phyloP scores from a whole-genome alignment of 805 yeast genomes.

The Naumovozyma castellii region DNA sequence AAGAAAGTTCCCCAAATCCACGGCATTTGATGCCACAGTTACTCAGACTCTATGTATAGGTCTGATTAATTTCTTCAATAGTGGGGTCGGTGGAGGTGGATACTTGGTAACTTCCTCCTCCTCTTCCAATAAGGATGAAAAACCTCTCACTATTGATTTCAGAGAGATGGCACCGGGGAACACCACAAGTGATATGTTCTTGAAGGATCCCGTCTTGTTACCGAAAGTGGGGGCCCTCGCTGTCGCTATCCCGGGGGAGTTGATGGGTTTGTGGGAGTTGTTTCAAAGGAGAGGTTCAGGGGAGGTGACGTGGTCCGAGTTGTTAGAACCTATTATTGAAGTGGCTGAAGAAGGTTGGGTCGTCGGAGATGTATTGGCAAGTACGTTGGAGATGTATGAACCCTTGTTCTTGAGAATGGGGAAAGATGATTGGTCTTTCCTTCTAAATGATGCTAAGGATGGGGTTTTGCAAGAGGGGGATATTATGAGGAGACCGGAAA shows the following conservation, averaged over 20 bases:
- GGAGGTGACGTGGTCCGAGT: constrained; percentile 55
- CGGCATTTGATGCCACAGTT: constrained; percentile 90
- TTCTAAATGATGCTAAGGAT: constrained; percentile 30
- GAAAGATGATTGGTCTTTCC: constrained; percentile 47
- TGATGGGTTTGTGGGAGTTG: constrained; percentile 68
- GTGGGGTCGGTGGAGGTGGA: constrained; percentile 93
- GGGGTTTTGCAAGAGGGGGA: constrained; percentile 49
- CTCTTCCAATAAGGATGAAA: constrained; percentile 28
- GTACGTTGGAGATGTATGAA: constrained; percentile 34
- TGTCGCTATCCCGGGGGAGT: constrained; percentile 83
- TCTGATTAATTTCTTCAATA: constrained; percentile 65
- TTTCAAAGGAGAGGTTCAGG: constrained; percentile 61
- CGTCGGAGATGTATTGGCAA: constrained; percentile 37
- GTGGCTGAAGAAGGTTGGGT: constrained; percentile 58
- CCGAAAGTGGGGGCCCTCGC: constrained; percentile 81
- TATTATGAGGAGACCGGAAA: constrained; percentile 43
- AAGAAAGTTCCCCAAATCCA: constrained; percentile 38
- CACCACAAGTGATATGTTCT: constrained; percentile 59
- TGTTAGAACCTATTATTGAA: constrained; percentile 66
- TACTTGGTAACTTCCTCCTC: constrained; percentile 38
- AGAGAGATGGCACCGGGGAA: constrained; percentile 75
- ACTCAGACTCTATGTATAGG: constrained; percentile 87
- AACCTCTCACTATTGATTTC: constrained; percentile 64
- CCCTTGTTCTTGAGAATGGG: constrained; percentile 24
- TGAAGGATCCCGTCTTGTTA: constrained; percentile 32